Conservation (phyloP, 2,329 filamentous ascomycete genomes). For the Talaromyces albobiverticillius region DNA sequence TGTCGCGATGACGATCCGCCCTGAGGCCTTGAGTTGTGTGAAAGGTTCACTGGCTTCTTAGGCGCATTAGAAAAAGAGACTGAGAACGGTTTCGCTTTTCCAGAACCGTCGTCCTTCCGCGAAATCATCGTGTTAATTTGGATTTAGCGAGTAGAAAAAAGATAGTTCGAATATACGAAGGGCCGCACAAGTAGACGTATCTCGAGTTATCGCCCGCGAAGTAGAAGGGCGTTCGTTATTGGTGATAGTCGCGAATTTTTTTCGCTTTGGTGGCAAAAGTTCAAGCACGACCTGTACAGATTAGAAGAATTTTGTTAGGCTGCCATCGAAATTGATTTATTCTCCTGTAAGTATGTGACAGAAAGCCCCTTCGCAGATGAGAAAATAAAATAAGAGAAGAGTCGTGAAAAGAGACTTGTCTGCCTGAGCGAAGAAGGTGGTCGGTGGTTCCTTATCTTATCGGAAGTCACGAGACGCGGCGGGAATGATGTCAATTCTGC, state of each 20-base stretch:
- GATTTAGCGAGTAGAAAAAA: too few species aligned
- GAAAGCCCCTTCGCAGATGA: too few species aligned
- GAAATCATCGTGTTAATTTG: not conserved
- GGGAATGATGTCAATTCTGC: not conserved
- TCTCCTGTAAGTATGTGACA: too few species aligned
- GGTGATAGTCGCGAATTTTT: too few species aligned
- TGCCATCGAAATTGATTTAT: too few species aligned
- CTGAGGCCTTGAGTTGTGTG: conserved; percentile 22
- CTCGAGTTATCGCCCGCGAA: not conserved
- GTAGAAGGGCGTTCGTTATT: too few species aligned
- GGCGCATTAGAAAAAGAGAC: conserved; percentile 39
- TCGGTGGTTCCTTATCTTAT: not conserved
- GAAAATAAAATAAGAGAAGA: too few species aligned
- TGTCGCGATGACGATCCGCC: conserved; percentile 20
- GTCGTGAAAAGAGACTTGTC: not conserved
- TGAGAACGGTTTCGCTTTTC: conserved; percentile 35
- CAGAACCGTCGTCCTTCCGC: not conserved
- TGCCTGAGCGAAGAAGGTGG: not conserved
- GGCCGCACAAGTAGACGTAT: too few species aligned
- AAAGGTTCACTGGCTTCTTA: conserved; percentile 14
- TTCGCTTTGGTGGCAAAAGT: too few species aligned
- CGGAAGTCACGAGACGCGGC: conserved; percentile 1
- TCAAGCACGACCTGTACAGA: too few species aligned
- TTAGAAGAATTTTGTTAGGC: too few species aligned
- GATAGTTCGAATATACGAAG: too few species aligned